phyloP scores from a whole-genome alignment of 225 moss, liverwort and hornwort species.

The Antitrichia curtipendula region DNA sequence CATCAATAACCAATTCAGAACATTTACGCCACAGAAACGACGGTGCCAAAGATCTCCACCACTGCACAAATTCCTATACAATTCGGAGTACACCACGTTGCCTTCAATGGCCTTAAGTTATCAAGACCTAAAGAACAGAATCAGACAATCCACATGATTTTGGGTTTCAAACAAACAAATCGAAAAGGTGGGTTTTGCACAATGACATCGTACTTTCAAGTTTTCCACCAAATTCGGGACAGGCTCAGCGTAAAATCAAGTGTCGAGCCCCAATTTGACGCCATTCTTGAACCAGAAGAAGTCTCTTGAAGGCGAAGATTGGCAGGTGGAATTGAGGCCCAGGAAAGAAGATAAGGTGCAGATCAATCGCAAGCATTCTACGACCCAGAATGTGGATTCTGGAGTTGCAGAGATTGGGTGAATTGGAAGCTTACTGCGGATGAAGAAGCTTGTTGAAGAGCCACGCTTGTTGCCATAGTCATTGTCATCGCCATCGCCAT shows the following conservation, averaged over 20 bases:
- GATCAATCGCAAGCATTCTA: background rate
- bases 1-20: background rate
- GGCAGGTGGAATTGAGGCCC: background rate
- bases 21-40: background rate
- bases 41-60: background rate
- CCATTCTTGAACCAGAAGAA: background rate
- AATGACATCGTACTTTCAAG: background rate
- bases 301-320: background rate
- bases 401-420: background rate
- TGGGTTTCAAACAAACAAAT: background rate
- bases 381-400: background rate
- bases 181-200: background rate
- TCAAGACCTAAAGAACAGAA: background rate
- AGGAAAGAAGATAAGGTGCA: background rate
- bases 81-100: background rate
- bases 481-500: background rate
- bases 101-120: background rate
- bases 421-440: background rate
- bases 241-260: background rate
- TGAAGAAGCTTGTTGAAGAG: conserved; percentile 1
- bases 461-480: background rate
- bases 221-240: background rate
- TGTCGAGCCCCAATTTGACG: background rate
- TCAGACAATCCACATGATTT: background rate
- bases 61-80: background rate